Conservation (phyloP, 805 yeast species). For the Saccharomycopsis malanga region DNA sequence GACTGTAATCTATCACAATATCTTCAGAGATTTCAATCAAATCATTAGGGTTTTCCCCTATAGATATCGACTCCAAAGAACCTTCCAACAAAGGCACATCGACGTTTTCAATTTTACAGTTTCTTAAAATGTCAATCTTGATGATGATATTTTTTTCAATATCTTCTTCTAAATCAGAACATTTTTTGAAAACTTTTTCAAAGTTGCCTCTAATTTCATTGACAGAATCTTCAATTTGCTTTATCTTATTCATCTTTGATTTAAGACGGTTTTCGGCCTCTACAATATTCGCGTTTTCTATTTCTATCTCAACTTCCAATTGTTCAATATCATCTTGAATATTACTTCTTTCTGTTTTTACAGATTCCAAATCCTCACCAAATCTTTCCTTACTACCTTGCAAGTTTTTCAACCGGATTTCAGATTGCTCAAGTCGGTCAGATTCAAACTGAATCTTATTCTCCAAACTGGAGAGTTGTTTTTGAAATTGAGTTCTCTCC, state of each 20-base stretch:
- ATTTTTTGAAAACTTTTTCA: slow-evolving; percentile 31
- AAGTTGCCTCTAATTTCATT: slow-evolving; percentile 30
- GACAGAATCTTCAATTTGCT: slow-evolving; percentile 43
- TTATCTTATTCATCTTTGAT: slow-evolving; percentile 30
- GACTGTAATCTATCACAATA: slow-evolving; percentile 49
- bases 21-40: slow-evolving; percentile 36
- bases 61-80: slow-evolving; percentile 50
- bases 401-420: slow-evolving; percentile 39
- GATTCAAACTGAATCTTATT: slow-evolving; percentile 59
- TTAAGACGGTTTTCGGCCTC: slow-evolving; percentile 29
- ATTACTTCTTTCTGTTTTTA: slow-evolving; percentile 30
- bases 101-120: slow-evolving; percentile 68
- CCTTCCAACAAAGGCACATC: slow-evolving; percentile 58
- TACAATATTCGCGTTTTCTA: slow-evolving; percentile 31
- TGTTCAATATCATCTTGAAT: slow-evolving; percentile 31
- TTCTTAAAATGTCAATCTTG: slow-evolving; percentile 52
- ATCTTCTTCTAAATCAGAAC: slow-evolving; percentile 41
- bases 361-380: slow-evolving; percentile 29
- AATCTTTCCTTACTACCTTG: slow-evolving; percentile 33
- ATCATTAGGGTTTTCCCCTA: slow-evolving; percentile 42
- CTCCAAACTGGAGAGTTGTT: slow-evolving; percentile 53
- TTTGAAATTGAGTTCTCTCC: slow-evolving; percentile 53
- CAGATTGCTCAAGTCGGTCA: slow-evolving; percentile 50
- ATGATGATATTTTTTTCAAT: slow-evolving; percentile 48
- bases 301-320: slow-evolving; percentile 36